Conservation (phyloP, 441 rosid species). For the Syzygium syzygioides region DNA sequence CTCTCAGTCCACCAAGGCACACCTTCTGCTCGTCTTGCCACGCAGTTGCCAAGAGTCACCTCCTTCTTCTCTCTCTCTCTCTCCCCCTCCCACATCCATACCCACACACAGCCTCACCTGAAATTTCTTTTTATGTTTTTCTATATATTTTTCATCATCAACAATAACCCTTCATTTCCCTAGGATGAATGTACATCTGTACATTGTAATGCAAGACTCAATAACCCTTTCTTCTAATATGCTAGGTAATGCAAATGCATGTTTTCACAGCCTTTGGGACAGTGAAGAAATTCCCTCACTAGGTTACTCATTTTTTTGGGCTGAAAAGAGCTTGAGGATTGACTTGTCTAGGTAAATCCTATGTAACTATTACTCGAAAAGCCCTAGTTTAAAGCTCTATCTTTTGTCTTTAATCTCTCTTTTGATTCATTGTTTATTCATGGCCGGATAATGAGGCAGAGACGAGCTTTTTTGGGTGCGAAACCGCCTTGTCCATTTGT, state of each 20-base stretch:
- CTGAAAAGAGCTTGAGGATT: not conserved
- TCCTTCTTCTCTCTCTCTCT: conserved; percentile 22
- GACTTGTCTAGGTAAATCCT: not conserved
- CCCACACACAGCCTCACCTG: not conserved
- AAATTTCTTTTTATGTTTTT: conserved; percentile 18
- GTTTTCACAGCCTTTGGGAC: not conserved
- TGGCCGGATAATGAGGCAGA: not conserved
- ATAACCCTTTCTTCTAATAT: not conserved
- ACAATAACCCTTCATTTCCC: not conserved
- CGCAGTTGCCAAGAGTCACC: not conserved
- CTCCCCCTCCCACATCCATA: not conserved
- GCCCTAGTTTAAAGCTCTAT: not conserved
- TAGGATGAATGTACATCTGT: not conserved
- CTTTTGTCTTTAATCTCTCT: not conserved
- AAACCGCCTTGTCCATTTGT: not conserved
- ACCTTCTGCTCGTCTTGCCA: not conserved
- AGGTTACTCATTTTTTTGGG: not conserved
- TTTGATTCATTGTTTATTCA: not conserved
- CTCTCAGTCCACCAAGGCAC: not conserved
- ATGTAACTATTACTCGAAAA: not conserved
- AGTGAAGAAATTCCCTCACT: not conserved
- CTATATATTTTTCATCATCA: not conserved
- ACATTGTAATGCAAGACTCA: not conserved
- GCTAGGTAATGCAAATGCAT: not conserved
- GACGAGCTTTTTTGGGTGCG: not conserved